Percentiles rank a stretch among this genome's conserved stretches.
Evolutionary conservation across 2,329 filamentous ascomycete species (phyloP).

Genomic region (Arthrobotrys iridis): DNA sequence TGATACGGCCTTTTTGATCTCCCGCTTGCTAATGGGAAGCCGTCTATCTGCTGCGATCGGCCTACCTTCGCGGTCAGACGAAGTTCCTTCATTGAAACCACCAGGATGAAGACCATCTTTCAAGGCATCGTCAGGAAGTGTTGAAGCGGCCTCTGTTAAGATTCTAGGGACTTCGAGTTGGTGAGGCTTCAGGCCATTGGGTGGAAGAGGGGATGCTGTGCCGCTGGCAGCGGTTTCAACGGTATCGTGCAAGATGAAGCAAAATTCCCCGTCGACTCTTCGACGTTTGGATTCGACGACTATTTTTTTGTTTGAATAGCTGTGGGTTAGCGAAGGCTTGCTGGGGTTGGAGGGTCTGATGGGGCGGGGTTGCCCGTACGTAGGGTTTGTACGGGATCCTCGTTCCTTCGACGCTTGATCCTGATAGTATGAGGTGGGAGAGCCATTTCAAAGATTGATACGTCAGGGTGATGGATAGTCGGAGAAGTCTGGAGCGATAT

Average conservation of each 20-base stretch:
- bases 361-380: constrained; percentile 47
- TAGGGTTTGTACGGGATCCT: constrained; percentile 57
- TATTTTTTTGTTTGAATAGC: constrained; percentile 1
- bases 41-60: constrained; percentile 42
- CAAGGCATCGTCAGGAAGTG: constrained; percentile 4
- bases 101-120: constrained; percentile 18
- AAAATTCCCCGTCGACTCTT: constrained; percentile 51
- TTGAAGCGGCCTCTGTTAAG: neutral
- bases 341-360: constrained; percentile 7
- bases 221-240: constrained; percentile 26
- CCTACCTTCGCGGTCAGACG: constrained; percentile 45
- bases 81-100: constrained; percentile 22
- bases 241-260: constrained; percentile 51
- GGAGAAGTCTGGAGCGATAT: neutral
- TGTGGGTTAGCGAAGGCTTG: constrained; percentile 12
- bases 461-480: neutral
- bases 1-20: constrained; percentile 52
- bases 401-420: constrained; percentile 58
- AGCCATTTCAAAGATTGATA: constrained; percentile 28
- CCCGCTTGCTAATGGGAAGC: constrained; percentile 29
- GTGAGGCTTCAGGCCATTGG: constrained; percentile 18
- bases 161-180: constrained; percentile 27
- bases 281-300: constrained; percentile 53
- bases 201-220: constrained; percentile 6
- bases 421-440: constrained; percentile 59